Evolutionary conservation across 2,329 filamentous ascomycete genomes (phyloP).

Genomic region (Fusarium equiseti): DNA sequence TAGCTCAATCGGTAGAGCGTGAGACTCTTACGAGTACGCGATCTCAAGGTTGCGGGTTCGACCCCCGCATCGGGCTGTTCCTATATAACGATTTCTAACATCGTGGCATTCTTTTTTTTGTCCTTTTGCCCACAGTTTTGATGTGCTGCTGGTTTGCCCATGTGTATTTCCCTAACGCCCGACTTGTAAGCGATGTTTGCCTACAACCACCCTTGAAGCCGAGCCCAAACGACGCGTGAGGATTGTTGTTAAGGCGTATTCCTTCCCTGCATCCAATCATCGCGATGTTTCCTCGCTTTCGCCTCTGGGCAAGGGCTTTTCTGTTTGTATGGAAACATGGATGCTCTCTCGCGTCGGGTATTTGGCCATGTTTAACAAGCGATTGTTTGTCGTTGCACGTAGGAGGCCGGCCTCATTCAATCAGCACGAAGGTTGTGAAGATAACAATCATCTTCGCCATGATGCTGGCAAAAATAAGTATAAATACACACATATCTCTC

Average conservation of each 20-base stretch:
- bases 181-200: not conserved
- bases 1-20: conserved; percentile 68
- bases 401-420: not conserved
- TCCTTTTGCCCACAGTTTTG: not conserved
- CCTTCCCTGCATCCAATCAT: not conserved
- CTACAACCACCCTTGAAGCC: not conserved
- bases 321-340: not conserved
- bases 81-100: conserved; percentile 44
- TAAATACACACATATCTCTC: not conserved
- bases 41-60: conserved; percentile 71
- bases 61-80: conserved; percentile 59
- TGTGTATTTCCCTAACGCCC: not conserved
- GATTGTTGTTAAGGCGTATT: not conserved
- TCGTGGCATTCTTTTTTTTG: conserved; percentile 27
- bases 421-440: not conserved
- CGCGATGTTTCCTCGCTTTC: not conserved
- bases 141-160: too few species aligned
- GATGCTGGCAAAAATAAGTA: rapidly evolving
- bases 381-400: not conserved
- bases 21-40: conserved; percentile 68
- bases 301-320: not conserved
- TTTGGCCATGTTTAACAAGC: not conserved
- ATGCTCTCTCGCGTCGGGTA: rapidly evolving
- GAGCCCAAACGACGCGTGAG: not conserved
- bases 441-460: not conserved